Conservation (phyloP, 148 eudicot species). For the Silene latifolia region DNA sequence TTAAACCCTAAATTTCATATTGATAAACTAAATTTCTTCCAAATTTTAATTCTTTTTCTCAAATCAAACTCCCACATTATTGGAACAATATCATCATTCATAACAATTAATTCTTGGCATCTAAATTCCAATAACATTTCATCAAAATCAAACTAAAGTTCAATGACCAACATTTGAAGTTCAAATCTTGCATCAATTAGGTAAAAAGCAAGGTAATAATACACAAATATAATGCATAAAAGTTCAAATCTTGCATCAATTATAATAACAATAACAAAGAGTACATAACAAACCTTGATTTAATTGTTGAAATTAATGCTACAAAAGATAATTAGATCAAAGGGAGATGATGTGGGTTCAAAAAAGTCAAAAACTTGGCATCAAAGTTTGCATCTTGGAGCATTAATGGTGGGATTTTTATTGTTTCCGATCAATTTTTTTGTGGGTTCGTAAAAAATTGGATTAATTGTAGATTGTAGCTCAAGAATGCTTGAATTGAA, state of each 20-base stretch:
- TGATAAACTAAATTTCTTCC: background rate
- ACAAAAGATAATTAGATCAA: background rate
- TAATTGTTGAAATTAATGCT: background rate
- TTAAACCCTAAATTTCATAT: background rate
- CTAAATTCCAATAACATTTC: background rate
- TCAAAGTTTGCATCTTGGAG: slow-evolving; percentile 8
- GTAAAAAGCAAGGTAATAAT: background rate
- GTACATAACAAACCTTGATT: slow-evolving; percentile 10
- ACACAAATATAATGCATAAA: background rate
- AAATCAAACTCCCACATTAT: slow-evolving; percentile 1
- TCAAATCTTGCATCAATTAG: no score
- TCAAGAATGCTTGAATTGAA: background rate
- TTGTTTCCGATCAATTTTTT: background rate
- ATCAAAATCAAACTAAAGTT: background rate
- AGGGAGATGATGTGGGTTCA: background rate
- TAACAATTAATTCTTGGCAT: background rate
- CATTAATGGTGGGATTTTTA: slow-evolving; percentile 10
- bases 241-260: background rate
- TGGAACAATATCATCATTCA: background rate
- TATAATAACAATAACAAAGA: background rate
- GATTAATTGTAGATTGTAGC: slow-evolving; percentile 8
- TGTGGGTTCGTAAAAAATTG: slow-evolving; percentile 4
- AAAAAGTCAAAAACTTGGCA: slow-evolving; percentile 9
- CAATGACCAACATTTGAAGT: background rate
- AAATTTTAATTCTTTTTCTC: background rate